Percentiles rank a stretch among this genome's conserved stretches.
phyloP scores from a whole-genome alignment of 345 rosid genomes.

The Noccaea bulbosa region DNA sequence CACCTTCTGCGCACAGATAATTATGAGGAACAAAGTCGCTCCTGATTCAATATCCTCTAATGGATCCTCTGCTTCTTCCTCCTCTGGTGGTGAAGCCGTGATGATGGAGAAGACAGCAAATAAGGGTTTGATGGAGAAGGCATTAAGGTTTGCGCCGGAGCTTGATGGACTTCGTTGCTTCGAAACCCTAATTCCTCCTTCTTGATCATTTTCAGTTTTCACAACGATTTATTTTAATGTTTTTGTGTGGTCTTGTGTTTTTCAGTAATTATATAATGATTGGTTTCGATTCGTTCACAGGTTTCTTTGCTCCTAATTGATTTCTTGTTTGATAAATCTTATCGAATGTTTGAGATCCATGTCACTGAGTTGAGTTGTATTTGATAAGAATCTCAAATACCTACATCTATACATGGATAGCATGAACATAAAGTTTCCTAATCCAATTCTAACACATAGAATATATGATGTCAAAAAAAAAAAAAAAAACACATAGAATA shows the following conservation, averaged over 20 bases:
- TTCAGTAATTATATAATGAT: background rate
- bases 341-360: too few species aligned
- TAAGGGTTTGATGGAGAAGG: background rate
- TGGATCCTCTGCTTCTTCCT: conserved; percentile 10
- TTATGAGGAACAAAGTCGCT: conserved; percentile 7
- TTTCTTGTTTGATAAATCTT: too few species aligned
- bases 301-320: background rate
- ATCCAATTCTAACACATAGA: too few species aligned
- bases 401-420: too few species aligned
- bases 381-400: too few species aligned
- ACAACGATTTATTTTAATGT: background rate
- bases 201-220: background rate
- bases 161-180: conserved; percentile 68
- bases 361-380: too few species aligned
- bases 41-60: background rate
- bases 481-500: too few species aligned
- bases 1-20: background rate
- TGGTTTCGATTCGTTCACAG: background rate
- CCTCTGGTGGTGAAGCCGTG: background rate
- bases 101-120: conserved; percentile 3
- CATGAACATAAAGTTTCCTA: too few species aligned
- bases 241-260: background rate
- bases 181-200: conserved; percentile 47
- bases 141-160: conserved; percentile 51
- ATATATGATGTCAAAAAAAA: too few species aligned